phyloP scores from a whole-genome alignment of 352 stramenopile species.

The Pythium periplocum region DNA sequence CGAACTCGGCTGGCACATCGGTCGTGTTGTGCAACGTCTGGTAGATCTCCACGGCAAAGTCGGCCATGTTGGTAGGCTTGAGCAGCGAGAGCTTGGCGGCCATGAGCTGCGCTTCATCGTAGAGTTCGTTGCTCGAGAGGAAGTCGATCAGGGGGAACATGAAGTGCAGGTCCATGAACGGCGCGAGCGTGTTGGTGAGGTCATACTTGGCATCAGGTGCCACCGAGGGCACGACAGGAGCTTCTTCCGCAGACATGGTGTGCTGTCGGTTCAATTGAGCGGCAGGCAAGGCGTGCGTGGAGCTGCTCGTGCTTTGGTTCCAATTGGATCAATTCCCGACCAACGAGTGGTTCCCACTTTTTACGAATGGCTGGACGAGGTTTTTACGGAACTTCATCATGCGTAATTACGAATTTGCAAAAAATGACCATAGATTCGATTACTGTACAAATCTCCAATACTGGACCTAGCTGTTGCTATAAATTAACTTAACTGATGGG shows the following conservation, averaged over 20 bases:
- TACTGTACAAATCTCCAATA: too few relatives aligned
- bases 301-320: not conserved
- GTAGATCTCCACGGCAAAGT: constrained; percentile 96
- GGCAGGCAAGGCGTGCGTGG: too few relatives aligned
- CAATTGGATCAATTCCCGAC: constrained; percentile 20
- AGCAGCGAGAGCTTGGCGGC: constrained; percentile 90
- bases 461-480: too few relatives aligned
- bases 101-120: constrained; percentile 89
- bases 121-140: constrained; percentile 86
- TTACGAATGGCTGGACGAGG: constrained; percentile 10
- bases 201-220: constrained; percentile 84
- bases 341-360: constrained; percentile 24
- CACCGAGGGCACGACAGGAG: constrained; percentile 25
- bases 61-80: constrained; percentile 95
- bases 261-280: too few relatives aligned
- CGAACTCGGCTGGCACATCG: constrained; percentile 76
- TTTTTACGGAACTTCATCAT: constrained; percentile 13
- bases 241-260: constrained; percentile 35
- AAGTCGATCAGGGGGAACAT: constrained; percentile 98
- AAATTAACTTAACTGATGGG: too few relatives aligned
- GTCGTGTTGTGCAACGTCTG: constrained; percentile 85
- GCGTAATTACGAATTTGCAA: constrained; percentile 19
- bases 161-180: constrained; percentile 96
- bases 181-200: constrained; percentile 91
- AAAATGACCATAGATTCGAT: too few relatives aligned